Evolutionary conservation across 768 basidiomycete species (phyloP).

Genomic region (Infundibulicybe gibba): DNA sequence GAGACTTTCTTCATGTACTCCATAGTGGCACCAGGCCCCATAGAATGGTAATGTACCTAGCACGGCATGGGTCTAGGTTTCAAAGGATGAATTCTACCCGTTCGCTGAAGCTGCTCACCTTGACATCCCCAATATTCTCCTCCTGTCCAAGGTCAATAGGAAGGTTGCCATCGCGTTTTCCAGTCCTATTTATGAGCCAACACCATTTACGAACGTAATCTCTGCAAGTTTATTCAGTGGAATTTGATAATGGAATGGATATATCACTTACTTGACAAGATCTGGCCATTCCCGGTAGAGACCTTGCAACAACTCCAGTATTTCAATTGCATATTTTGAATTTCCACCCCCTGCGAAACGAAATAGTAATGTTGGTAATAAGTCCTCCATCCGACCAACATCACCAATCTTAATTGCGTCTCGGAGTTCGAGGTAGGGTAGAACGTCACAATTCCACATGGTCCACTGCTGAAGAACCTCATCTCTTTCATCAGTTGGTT

Average conservation of each 20-base stretch:
- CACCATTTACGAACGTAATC: constrained; percentile 13
- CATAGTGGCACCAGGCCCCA: constrained; percentile 27
- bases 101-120: background rate
- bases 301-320: constrained; percentile 29
- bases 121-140: constrained; percentile 15
- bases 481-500: constrained; percentile 17
- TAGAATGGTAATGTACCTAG: constrained; percentile 22
- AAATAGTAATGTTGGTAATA: constrained; percentile 25
- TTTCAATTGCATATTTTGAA: constrained; percentile 26
- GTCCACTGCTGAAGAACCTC: constrained; percentile 19
- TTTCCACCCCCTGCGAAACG: constrained; percentile 30
- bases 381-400: constrained; percentile 29
- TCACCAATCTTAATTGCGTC: constrained; percentile 32
- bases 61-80: constrained; percentile 29
- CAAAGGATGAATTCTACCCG: constrained; percentile 1
- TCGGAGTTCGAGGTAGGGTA: constrained; percentile 31
- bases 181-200: constrained; percentile 15
- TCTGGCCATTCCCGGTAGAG: constrained; percentile 24
- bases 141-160: constrained; percentile 16
- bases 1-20: constrained; percentile 25
- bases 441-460: constrained; percentile 30
- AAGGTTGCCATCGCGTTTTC: constrained; percentile 3
- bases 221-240: constrained; percentile 2
- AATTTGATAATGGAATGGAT: background rate
- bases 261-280: constrained; percentile 18